Evolutionary conservation across 1,139 yeast genomes (phyloP).

Genomic region (Yamadazyma songkhlaensis): DNA sequence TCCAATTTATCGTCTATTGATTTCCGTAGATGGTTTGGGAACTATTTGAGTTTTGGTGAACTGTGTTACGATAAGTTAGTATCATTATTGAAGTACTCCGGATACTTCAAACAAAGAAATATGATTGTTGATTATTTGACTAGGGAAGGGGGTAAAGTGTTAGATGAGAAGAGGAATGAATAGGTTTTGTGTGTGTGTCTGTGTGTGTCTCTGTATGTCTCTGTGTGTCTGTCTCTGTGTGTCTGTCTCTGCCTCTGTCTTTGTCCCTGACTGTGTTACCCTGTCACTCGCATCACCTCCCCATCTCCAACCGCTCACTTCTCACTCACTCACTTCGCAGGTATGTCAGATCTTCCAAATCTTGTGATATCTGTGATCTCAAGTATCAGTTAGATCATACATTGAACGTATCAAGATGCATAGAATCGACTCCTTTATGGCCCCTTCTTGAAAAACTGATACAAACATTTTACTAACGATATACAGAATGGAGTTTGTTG

Average conservation of each 20-base stretch:
- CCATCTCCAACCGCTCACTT: not conserved
- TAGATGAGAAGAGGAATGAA: conserved; percentile 27
- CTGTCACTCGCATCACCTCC: too few species aligned
- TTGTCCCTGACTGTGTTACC: too few species aligned
- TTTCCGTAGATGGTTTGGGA: conserved; percentile 50
- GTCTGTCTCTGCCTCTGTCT: not conserved
- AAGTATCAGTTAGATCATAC: conserved; percentile 11
- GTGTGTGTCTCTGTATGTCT: not conserved
- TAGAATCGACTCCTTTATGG: conserved; percentile 7
- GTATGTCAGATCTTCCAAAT: conserved; percentile 5
- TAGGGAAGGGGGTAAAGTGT: conserved; percentile 28
- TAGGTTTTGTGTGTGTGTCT: too few species aligned
- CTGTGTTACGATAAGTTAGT: conserved; percentile 46
- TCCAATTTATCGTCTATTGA: conserved; percentile 49
- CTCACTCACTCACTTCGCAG: not conserved
- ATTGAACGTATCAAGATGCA: conserved; percentile 15
- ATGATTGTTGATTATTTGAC: conserved; percentile 36
- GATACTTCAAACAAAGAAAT: conserved; percentile 44
- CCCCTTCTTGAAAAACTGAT: conserved; percentile 28
- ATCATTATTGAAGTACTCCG: conserved; percentile 34
- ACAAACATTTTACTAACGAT: conserved; percentile 18
- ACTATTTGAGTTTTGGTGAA: conserved; percentile 56
- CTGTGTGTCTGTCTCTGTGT: not conserved
- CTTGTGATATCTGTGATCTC: conserved; percentile 10
- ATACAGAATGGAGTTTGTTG: conserved; percentile 26